phyloP scores from a whole-genome alignment of 2,329 filamentous ascomycete species.

The Aureobasidium leucospermi region DNA sequence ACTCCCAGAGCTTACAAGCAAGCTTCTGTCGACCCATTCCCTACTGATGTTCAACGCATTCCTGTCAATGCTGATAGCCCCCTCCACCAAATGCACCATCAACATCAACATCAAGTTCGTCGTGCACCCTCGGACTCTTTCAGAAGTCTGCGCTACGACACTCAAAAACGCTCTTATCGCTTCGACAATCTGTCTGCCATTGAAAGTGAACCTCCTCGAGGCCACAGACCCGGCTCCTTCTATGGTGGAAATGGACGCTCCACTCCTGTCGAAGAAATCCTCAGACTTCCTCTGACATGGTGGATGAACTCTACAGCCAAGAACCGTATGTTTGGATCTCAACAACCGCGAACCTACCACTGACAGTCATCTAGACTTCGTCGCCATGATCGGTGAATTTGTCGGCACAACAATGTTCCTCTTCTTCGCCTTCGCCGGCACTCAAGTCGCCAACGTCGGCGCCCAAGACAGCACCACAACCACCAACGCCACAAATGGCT shows the following conservation, averaged over 20 bases:
- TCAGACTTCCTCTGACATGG: conserved; percentile 11
- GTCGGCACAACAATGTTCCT: conserved; percentile 46
- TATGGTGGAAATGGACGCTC: neutral
- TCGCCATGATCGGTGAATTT: conserved; percentile 38
- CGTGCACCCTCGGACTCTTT: neutral
- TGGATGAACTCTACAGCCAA: conserved; percentile 14
- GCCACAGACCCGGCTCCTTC: neutral
- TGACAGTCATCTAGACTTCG: conserved; percentile 3
- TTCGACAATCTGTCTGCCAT: conserved; percentile 6
- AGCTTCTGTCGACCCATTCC: conserved; percentile 1
- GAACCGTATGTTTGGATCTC: conserved; percentile 1
- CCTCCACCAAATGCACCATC: neutral
- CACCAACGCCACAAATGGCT: conserved; percentile 7
- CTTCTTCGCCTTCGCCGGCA: conserved; percentile 41
- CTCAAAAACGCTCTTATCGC: neutral
- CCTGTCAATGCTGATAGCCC: neutral
- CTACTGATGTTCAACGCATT: neutral
- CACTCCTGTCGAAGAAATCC: neutral
- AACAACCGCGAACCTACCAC: neutral
- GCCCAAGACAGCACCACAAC: conserved; percentile 25
- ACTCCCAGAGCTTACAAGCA: neutral
- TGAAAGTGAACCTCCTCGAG: neutral
- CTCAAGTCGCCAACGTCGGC: conserved; percentile 43
- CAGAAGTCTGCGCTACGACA: neutral
- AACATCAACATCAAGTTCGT: neutral